Evolutionary conservation across 352 stramenopile species (phyloP).

Genomic region (Pythium insidiosum): DNA sequence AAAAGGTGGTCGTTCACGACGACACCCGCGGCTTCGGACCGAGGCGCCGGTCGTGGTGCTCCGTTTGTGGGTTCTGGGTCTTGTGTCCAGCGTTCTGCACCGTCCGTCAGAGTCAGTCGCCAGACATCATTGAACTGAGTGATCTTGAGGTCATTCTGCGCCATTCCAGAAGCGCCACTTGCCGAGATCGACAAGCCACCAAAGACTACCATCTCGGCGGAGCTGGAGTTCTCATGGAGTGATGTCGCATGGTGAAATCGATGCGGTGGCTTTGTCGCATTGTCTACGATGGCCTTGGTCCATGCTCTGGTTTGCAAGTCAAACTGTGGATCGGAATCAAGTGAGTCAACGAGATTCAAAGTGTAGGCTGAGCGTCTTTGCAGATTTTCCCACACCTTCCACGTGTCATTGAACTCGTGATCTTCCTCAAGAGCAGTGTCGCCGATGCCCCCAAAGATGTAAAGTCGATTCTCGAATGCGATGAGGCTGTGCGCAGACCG

Average conservation of each 20-base stretch:
- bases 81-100: constrained; percentile 22
- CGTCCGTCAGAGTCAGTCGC: constrained; percentile 18
- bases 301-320: constrained; percentile 1
- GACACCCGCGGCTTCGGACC: constrained; percentile 44
- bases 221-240: constrained; percentile 11
- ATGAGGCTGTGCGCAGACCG: constrained; percentile 48
- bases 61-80: constrained; percentile 12
- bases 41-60: constrained; percentile 14
- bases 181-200: constrained; percentile 11
- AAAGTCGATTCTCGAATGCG: constrained; percentile 38
- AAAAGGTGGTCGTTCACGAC: constrained; percentile 39
- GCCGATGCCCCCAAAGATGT: constrained; percentile 55
- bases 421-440: constrained; percentile 23
- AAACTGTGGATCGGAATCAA: background rate
- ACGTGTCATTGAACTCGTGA: constrained; percentile 70
- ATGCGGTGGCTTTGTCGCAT: constrained; percentile 1
- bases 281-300: constrained; percentile 5
- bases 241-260: constrained; percentile 17
- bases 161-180: background rate
- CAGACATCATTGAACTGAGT: constrained; percentile 23
- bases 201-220: constrained; percentile 17
- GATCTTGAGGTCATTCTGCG: constrained; percentile 4
- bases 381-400: constrained; percentile 46
- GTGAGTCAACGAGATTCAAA: too few species aligned
- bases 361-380: too few species aligned